These are phyloP conservation scores for Gynostemma pentaphyllum DNA, from an alignment of 306 rosid genomes.

Conservation along the genomic window DNA sequence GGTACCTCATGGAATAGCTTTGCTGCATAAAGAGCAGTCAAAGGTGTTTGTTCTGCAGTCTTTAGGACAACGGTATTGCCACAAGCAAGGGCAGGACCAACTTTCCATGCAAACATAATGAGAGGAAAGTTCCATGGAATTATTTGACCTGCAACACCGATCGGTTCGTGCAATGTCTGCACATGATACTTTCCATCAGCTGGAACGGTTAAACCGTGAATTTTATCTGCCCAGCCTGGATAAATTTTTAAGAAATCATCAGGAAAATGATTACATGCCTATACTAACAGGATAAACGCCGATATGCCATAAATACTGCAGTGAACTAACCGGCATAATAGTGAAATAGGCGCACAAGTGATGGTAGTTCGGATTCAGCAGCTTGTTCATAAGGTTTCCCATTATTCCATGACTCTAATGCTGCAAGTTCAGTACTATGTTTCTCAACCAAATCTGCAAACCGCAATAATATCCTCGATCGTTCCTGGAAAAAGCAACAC, in stretches of 20 bases:
- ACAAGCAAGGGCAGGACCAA: constrained; percentile 94
- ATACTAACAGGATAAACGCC: neutral
- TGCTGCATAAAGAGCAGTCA: constrained; percentile 65
- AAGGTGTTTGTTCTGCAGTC: constrained; percentile 85
- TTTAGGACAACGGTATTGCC: constrained; percentile 78
- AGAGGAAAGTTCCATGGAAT: constrained; percentile 98
- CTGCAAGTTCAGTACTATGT: constrained; percentile 65
- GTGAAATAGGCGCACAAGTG: constrained; percentile 56
- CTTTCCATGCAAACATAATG: constrained; percentile 90
- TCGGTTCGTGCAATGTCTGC: constrained; percentile 81
- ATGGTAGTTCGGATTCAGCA: constrained; percentile 38
- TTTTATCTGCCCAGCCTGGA: constrained; percentile 95
- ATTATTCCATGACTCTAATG: constrained; percentile 78
- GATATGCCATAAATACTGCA: neutral
- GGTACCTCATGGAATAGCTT: constrained; percentile 70
- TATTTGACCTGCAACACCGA: constrained; percentile 93
- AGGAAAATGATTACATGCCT: neutral
- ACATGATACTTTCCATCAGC: constrained; percentile 82
- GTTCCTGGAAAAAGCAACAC: constrained; percentile 38
- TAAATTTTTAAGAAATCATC: neutral
- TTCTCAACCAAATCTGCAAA: constrained; percentile 85
- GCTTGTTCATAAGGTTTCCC: constrained; percentile 79
- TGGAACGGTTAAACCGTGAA: constrained; percentile 86
- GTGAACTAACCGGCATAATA: constrained; percentile 67
- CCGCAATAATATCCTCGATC: constrained; percentile 60